Evolutionary conservation across 768 basidiomycete species (phyloP).

Genomic region (Mycena pura): DNA sequence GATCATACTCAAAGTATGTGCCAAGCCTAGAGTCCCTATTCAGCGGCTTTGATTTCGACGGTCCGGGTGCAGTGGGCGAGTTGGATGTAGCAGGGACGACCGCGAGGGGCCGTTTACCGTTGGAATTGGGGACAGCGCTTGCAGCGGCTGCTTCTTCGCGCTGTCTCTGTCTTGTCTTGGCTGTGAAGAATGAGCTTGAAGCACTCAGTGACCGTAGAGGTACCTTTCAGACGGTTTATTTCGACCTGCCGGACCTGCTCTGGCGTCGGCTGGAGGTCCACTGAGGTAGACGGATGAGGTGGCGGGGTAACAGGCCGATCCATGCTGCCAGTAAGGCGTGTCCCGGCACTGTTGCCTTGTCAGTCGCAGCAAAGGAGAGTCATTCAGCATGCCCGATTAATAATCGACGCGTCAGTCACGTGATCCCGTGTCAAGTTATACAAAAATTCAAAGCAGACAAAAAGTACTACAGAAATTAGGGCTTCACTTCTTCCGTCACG

Average conservation of each 20-base stretch:
- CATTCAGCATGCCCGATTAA: not conserved
- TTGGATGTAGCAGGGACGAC: slow-evolving; percentile 62
- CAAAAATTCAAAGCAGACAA: not conserved
- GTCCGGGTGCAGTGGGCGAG: slow-evolving; percentile 64
- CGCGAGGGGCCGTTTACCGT: slow-evolving; percentile 76
- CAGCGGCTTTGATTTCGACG: slow-evolving; percentile 56
- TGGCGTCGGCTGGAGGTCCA: slow-evolving; percentile 53
- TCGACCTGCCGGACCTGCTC: slow-evolving; percentile 78
- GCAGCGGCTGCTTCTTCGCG: slow-evolving; percentile 60
- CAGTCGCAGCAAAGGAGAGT: not conserved
- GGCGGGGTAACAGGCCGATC: slow-evolving; percentile 50
- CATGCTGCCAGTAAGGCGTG: not conserved
- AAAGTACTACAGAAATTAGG: not conserved
- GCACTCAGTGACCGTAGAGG: not conserved
- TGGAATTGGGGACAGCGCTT: slow-evolving; percentile 59
- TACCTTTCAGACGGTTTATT: slow-evolving; percentile 71
- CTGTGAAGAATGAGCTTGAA: slow-evolving; percentile 31
- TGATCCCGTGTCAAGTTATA: not conserved
- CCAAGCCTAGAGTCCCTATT: slow-evolving; percentile 82
- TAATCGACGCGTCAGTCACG: not conserved
- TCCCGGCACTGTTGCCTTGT: no score
- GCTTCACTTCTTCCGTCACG: no score
- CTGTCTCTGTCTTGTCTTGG: slow-evolving; percentile 78
- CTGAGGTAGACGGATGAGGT: slow-evolving; percentile 28
- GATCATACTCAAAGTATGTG: slow-evolving; percentile 95